These are phyloP conservation scores for Botrytis aclada DNA, from an alignment of 2,329 filamentous ascomycete genomes.

Conservation along the genomic window DNA sequence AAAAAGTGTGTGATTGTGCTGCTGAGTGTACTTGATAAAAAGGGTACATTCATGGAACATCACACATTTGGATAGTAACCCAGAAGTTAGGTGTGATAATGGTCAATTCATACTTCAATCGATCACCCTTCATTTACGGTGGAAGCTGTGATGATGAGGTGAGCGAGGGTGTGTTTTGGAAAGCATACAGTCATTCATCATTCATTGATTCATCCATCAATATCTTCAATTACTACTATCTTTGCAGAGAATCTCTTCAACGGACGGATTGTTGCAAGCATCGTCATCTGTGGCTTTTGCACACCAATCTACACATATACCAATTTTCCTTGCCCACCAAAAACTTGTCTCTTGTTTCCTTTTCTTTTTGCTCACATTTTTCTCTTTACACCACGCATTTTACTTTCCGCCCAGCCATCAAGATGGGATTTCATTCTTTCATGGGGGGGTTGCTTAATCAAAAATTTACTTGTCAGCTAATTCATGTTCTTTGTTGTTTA, in stretches of 20 bases:
- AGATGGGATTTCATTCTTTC: not conserved
- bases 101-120: not conserved
- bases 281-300: constrained; percentile 1
- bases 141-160: not conserved
- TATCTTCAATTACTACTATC: not conserved
- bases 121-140: not conserved
- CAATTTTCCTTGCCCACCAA: constrained; percentile 4
- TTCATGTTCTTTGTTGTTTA: constrained; percentile 33
- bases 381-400: not conserved
- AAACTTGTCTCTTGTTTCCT: not conserved
- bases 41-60: constrained; percentile 3
- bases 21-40: not conserved
- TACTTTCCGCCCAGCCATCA: not conserved
- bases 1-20: constrained; percentile 3
- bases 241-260: not conserved
- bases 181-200: not conserved
- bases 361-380: not conserved
- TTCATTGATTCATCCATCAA: not conserved
- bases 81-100: not conserved
- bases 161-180: not conserved
- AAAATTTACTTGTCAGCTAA: constrained; percentile 25
- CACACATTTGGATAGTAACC: not conserved
- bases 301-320: not conserved
- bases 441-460: not conserved
- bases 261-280: constrained; percentile 3